phyloP scores from a whole-genome alignment of 2,329 filamentous ascomycete species.

The Neonectria sp. region DNA sequence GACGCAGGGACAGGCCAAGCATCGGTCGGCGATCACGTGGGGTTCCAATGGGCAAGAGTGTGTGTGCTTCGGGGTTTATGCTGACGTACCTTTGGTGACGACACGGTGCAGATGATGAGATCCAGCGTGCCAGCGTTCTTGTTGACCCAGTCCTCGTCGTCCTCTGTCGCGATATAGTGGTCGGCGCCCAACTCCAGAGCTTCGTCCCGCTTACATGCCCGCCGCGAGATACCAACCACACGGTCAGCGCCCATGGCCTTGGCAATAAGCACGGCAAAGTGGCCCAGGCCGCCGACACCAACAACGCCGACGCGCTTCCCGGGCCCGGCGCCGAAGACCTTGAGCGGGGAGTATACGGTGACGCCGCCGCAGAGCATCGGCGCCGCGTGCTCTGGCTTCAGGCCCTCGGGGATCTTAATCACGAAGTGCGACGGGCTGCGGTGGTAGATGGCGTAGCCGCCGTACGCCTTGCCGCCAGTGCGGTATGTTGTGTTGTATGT shows the following conservation, averaged over 20 bases:
- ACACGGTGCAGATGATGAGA: constrained; percentile 80
- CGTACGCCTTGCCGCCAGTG: constrained; percentile 75
- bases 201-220: constrained; percentile 69
- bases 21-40: not conserved
- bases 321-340: constrained; percentile 79
- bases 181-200: constrained; percentile 68
- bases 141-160: constrained; percentile 66
- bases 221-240: constrained; percentile 70
- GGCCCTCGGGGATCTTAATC: constrained; percentile 80
- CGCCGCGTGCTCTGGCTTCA: constrained; percentile 73
- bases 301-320: constrained; percentile 83
- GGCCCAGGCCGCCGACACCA: constrained; percentile 79
- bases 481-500: constrained; percentile 73
- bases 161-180: constrained; percentile 69
- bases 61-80: not conserved
- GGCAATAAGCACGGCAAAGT: constrained; percentile 77
- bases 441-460: constrained; percentile 66
- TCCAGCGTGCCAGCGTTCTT: constrained; percentile 74
- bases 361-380: constrained; percentile 89
- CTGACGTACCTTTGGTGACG: constrained; percentile 58
- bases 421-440: constrained; percentile 54
- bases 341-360: constrained; percentile 82
- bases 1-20: constrained; percentile 2
- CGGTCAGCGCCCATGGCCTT: constrained; percentile 71
- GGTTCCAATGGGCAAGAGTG: not conserved